Evolutionary conservation across 352 stramenopile species (phyloP).

Genomic region (Phytophthora hybrid): DNA sequence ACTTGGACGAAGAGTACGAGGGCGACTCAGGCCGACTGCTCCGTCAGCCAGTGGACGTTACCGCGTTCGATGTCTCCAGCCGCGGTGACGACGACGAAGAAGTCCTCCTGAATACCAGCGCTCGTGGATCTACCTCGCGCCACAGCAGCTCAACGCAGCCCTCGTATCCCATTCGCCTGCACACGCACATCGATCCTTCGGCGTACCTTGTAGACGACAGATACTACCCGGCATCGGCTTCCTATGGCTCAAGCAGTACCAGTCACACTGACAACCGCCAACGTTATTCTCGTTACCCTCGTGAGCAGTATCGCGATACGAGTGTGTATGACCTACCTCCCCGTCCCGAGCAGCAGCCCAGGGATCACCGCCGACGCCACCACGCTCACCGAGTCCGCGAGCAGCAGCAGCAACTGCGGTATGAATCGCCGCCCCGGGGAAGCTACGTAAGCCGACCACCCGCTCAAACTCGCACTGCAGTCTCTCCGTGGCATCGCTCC

Average conservation of each 20-base stretch:
- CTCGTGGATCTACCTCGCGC: conserved; percentile 9
- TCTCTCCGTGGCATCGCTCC: conserved; percentile 28
- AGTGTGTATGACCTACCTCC: conserved; percentile 19
- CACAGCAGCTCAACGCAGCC: conserved; percentile 7
- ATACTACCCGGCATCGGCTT: conserved; percentile 20
- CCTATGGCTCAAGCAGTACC: conserved; percentile 4
- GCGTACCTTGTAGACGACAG: conserved; percentile 31
- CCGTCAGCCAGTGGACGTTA: conserved; percentile 24
- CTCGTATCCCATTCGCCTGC: conserved; percentile 28
- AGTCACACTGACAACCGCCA: conserved; percentile 14
- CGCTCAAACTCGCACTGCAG: conserved; percentile 11
- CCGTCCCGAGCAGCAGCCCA: conserved; percentile 20
- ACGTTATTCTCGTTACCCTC: conserved; percentile 24
- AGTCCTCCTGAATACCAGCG: background rate
- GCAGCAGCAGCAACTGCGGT: conserved; percentile 15
- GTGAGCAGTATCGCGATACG: conserved; percentile 28
- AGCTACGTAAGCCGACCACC: conserved; percentile 6
- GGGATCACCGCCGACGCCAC: conserved; percentile 22
- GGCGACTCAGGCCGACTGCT: conserved; percentile 21
- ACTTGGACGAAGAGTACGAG: conserved; percentile 33
- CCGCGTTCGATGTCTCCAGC: conserved; percentile 30
- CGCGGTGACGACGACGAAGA: conserved; percentile 10
- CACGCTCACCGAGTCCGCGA: conserved; percentile 23
- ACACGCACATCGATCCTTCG: conserved; percentile 43
- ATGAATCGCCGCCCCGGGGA: conserved; percentile 21